A percentile compares a stretch with the other conserved stretches of the same genome.
Evolutionary conservation across 345 rosid genomes (phyloP).

Genomic region (Melastoma malabathricum): DNA sequence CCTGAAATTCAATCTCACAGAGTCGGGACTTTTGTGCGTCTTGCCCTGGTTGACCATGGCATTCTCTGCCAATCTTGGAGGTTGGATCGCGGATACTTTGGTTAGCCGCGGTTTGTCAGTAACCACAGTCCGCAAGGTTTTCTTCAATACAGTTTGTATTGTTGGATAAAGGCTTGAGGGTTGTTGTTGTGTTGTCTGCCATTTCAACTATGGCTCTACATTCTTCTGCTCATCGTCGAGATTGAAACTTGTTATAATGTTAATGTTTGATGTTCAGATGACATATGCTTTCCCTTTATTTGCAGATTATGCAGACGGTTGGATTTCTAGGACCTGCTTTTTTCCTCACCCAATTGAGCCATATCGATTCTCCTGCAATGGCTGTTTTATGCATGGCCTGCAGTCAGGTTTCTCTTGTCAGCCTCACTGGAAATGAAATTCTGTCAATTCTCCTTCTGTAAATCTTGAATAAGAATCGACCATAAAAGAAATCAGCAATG

Average conservation of each 20-base stretch:
- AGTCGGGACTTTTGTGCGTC: conserved; percentile 70
- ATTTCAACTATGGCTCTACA: too few relatives aligned
- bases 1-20: conserved; percentile 76
- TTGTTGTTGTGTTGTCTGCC: not conserved
- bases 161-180: not conserved
- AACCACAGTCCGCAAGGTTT: conserved; percentile 85
- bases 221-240: not conserved
- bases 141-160: not conserved
- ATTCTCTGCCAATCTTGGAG: conserved; percentile 80
- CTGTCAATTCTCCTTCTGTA: too few relatives aligned
- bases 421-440: too few relatives aligned
- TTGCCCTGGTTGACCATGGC: conserved; percentile 98
- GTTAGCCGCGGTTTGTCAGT: conserved; percentile 73
- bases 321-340: conserved; percentile 98
- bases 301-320: conserved; percentile 87
- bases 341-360: conserved; percentile 89
- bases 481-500: too few relatives aligned
- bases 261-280: not conserved
- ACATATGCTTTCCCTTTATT: not conserved
- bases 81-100: conserved; percentile 93
- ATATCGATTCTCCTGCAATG: conserved; percentile 78
- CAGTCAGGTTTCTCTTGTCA: conserved; percentile 45
- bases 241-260: not conserved
- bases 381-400: conserved; percentile 79
- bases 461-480: too few relatives aligned